Evolutionary conservation across 2,329 filamentous ascomycete species (phyloP), one percentile per base, ranked within the genome.

Genomic region (Beauveria caledonica): DNA sequence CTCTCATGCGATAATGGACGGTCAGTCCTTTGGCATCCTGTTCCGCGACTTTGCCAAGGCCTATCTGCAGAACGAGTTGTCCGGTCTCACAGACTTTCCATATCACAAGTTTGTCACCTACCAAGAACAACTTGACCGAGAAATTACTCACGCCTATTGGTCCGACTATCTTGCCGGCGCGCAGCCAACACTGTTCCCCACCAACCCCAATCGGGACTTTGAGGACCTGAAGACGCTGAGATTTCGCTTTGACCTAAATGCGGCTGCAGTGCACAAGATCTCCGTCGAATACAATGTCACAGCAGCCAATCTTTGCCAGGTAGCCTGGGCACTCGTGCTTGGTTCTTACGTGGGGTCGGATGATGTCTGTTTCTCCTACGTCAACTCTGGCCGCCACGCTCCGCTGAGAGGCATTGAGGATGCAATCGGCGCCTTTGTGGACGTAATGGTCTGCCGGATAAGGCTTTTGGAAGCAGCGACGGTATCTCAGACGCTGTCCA

Each of bases 1-100:
- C 49, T 61, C 62, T 33, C 62, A 63, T 45, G 62, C 62, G 45
- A 42, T 63, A 8, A 50, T 63, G 23, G 62, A 63, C 40, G 62
- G 62, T n/a, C 53, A 59, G 23, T 63, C 62, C 40, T 21, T 42
- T 23, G 42, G 50, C 11, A 55, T 63, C 44, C 36, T 63, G 5
- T 46, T 63, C 5, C 53, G 50, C 21, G 62, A 63, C 53, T 39
- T 60, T 53, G 21, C 44, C 39, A 25, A 45, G n/a, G 49, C 44
- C n/a, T 59, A 59, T 44, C 25, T 27, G 50, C 46, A 25, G 46
- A 42, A 17, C 27, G 52, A 29, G 29, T 40, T 25, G 21, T n/a
- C 11, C 27, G 25, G 3, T 9, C 36, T 15, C 39, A 58, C 45
- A 10, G 8, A n/a, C 2, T 45, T 45, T 21, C 10, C 42, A 23